Percentiles rank a stretch among this genome's conserved stretches.
Evolutionary conservation across 441 rosid genomes (phyloP).

Genomic region (Syzygium malaccense): DNA sequence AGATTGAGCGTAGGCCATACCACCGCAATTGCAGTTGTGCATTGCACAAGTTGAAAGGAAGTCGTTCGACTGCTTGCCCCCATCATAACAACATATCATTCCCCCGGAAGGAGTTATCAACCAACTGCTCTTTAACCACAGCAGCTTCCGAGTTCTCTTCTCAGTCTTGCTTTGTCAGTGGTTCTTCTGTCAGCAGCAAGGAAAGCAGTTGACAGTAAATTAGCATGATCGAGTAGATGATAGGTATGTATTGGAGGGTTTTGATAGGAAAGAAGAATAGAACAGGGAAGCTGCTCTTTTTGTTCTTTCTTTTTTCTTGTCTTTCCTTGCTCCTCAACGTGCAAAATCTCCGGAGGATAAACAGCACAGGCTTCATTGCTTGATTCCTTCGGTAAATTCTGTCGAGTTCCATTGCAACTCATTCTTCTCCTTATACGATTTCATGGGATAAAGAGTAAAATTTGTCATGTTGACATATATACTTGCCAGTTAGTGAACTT

Average conservation of each 20-base stretch:
- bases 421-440: neutral
- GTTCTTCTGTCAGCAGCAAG: neutral
- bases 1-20: neutral
- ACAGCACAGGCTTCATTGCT: neutral
- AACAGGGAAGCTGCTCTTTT: neutral
- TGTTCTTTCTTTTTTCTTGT: neutral
- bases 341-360: neutral
- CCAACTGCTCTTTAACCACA: neutral
- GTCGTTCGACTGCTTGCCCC: neutral
- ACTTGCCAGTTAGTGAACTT: neutral
- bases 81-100: neutral
- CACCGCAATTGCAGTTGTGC: neutral
- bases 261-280: neutral
- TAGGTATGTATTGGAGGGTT: neutral
- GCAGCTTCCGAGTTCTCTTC: conserved; percentile 6
- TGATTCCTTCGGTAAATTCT: neutral
- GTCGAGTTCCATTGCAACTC: neutral
- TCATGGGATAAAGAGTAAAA: too few species aligned
- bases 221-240: neutral
- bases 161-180: neutral
- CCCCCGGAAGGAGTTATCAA: neutral
- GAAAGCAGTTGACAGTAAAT: neutral
- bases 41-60: neutral
- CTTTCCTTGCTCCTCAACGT: neutral
- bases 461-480: too few species aligned